A percentile compares a stretch with the other conserved stretches of the same genome.
These are phyloP conservation scores for Gyrodon lividus DNA, from an alignment of 768 basidiomycete genomes.

Conservation along the genomic window DNA sequence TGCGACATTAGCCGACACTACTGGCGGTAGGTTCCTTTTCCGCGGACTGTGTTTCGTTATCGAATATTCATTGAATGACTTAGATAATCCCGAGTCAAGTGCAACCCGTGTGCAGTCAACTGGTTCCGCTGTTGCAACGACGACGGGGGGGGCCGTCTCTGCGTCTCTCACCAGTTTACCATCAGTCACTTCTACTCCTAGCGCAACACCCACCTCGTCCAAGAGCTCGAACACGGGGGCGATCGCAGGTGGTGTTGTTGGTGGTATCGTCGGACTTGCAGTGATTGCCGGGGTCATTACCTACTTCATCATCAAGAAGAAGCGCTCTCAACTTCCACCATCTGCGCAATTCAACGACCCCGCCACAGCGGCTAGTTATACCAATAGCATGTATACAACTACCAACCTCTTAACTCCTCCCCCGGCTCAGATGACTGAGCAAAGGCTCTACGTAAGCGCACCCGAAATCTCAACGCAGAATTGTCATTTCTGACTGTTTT, in stretches of 20 bases:
- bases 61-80: constrained; percentile 1
- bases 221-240: constrained; percentile 43
- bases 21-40: constrained; percentile 20
- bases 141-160: not conserved
- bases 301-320: constrained; percentile 38
- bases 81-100: constrained; percentile 45
- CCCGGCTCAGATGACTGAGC: constrained; percentile 18
- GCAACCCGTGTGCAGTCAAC: constrained; percentile 34
- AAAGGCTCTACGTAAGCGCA: constrained; percentile 30
- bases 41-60: not conserved
- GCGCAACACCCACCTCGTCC: constrained; percentile 4
- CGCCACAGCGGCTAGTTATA: not conserved
- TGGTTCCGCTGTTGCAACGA: not conserved
- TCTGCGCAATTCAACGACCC: constrained; percentile 12
- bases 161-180: constrained; percentile 15
- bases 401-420: constrained; percentile 11
- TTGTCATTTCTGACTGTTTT: constrained; percentile 2
- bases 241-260: constrained; percentile 63
- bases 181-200: constrained; percentile 7
- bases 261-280: constrained; percentile 55
- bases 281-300: constrained; percentile 38
- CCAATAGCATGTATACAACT: constrained; percentile 8
- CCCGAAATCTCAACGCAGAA: not conserved
- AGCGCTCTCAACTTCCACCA: constrained; percentile 22
- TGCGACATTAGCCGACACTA: constrained; percentile 35